These are phyloP conservation scores for Aspergillaceae sp. DNA, from an alignment of 2,329 filamentous ascomycete species.

Conservation along the genomic window DNA sequence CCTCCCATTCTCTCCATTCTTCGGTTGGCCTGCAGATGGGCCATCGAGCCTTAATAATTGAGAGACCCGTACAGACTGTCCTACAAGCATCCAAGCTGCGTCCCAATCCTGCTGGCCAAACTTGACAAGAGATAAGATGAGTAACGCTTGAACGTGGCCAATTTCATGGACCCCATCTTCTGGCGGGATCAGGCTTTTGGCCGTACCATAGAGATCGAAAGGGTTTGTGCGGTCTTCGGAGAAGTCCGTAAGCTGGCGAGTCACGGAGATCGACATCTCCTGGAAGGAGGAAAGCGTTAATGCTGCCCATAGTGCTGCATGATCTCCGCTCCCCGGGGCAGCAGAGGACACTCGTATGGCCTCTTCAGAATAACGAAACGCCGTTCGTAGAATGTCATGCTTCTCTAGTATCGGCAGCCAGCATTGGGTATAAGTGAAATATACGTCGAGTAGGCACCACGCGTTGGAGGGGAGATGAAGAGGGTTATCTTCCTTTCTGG, in stretches of 20 bases:
- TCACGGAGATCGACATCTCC: constrained; percentile 28
- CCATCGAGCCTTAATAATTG: constrained; percentile 18
- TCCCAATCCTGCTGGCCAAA: constrained; percentile 50
- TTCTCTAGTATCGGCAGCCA: constrained; percentile 70
- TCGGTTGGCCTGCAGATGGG: constrained; percentile 44
- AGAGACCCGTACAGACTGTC: constrained; percentile 51
- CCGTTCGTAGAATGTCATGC: constrained; percentile 51
- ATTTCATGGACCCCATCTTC: constrained; percentile 41
- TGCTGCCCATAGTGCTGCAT: constrained; percentile 54
- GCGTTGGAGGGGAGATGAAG: constrained; percentile 43
- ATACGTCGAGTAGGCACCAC: constrained; percentile 56
- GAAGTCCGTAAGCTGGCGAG: constrained; percentile 11
- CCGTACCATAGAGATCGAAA: constrained; percentile 38
- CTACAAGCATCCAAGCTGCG: constrained; percentile 57
- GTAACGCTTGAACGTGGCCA: constrained; percentile 48
- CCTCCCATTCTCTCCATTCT: constrained; percentile 29
- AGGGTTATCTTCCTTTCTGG: constrained; percentile 9
- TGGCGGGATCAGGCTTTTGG: constrained; percentile 37
- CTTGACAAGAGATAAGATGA: constrained; percentile 55
- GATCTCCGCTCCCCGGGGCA: constrained; percentile 35
- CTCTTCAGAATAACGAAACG: constrained; percentile 24
- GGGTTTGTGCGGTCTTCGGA: constrained; percentile 11
- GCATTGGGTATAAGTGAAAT: constrained; percentile 65
- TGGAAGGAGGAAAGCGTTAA: constrained; percentile 52
- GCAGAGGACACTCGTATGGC: constrained; percentile 15